These are phyloP conservation scores for Backusella morwellensis DNA, from an alignment of 192 early-diverging fungal genomes.

Conservation along the genomic window DNA sequence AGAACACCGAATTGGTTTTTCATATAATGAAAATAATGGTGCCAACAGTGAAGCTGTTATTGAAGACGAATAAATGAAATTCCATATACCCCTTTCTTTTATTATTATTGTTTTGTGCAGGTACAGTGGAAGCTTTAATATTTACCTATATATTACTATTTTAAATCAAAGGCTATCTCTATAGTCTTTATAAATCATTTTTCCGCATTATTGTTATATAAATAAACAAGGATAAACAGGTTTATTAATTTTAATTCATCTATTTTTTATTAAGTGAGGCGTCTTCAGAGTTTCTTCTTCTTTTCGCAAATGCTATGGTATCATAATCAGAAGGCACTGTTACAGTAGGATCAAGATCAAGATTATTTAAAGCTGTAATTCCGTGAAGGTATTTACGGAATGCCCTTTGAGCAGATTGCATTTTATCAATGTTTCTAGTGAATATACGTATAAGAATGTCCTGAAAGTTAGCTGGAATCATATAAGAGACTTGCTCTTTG, in stretches of 20 bases:
- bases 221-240: no score
- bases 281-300: not conserved
- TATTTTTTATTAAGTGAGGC: not conserved
- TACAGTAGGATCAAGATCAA: constrained; percentile 16
- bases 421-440: constrained; percentile 54
- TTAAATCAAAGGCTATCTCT: not conserved
- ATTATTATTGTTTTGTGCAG: not conserved
- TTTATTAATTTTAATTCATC: not conserved
- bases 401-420: constrained; percentile 39
- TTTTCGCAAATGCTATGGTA: not conserved
- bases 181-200: not conserved
- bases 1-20: constrained; percentile 23
- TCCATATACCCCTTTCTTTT: not conserved
- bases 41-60: not conserved
- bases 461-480: constrained; percentile 67
- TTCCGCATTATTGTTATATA: not conserved
- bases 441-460: constrained; percentile 71
- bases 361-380: not conserved
- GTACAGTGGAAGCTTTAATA: not conserved
- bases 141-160: not conserved
- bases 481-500: constrained; percentile 67
- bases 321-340: constrained; percentile 24
- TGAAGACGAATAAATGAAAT: not conserved
- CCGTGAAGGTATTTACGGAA: constrained; percentile 23
- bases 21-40: not conserved